Evolutionary conservation across 176 grass and related monocot species (phyloP), one percentile per base, ranked within the genome.

Genomic region (Elymus sibiricus): DNA sequence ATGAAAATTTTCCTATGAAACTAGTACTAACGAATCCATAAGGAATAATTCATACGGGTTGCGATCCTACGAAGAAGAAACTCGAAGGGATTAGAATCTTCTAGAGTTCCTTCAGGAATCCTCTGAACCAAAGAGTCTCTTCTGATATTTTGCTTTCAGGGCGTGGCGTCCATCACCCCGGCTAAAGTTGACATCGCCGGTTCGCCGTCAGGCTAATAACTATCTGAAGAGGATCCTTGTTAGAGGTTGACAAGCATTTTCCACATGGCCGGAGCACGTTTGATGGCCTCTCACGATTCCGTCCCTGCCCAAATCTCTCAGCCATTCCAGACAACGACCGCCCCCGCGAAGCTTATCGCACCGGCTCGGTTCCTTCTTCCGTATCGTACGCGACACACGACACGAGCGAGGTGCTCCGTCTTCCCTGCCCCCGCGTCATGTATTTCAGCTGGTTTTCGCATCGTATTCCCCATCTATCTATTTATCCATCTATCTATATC

Each of bases 161-260:
- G 80, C 28, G 26, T 6, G 58, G 22, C 7, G 24, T 32, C 7
- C 21, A 22, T 42, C 5, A 39, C 15, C 80, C 16, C 5, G 29
- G 16, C 29, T 2, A 34, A 74, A 64, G 32, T 37, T 79, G 6
- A 37, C 21, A 14, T 60, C 19, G 71, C 46, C 1, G 49, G 34
- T 4, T 76, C 64, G 47, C 38, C 15, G 8, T 76, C 78, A 62
- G 35, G 49, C 56, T 5, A 15, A 58, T 34, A 22, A 58, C 21
- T 34, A 21, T 49, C 37, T 40, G 27, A 66, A 89, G 14, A 67
- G 14, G 10, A 76, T 60, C 77, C 44, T 77, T 6, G 49, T 62
- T 76, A 76, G 71, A 27, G 61, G 83, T 81, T 70, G 77, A 28
- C 47, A 85, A 29, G 47, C 83, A 76, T 47, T 37, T 68, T 81